Evolutionary conservation across 2,329 filamentous ascomycete genomes (phyloP).

Genomic region (Pestalotiopsis sp.): DNA sequence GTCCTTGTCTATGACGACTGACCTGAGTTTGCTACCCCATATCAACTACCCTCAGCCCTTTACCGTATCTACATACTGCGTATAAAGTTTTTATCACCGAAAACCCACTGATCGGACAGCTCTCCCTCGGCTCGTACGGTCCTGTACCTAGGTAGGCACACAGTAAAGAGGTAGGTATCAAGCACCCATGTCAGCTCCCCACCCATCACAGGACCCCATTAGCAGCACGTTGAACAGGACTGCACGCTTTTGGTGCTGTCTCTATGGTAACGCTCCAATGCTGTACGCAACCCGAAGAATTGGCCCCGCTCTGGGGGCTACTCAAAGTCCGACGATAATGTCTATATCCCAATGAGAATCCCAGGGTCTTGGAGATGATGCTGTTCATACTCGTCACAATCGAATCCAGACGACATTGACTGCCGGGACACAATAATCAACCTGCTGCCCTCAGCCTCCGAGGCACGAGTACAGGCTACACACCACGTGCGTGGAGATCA

Average conservation of each 20-base stretch:
- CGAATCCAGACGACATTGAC: background rate
- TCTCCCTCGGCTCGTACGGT: background rate
- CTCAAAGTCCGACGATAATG: background rate
- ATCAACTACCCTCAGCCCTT: background rate
- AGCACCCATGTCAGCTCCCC: background rate
- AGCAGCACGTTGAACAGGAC: background rate
- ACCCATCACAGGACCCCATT: background rate
- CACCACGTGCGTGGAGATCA: conserved; percentile 1
- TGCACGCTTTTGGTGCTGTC: background rate
- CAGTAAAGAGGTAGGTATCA: background rate
- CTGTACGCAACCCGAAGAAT: background rate
- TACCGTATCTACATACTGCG: background rate
- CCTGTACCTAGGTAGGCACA: background rate
- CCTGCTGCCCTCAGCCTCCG: background rate
- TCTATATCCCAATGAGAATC: background rate
- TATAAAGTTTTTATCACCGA: background rate
- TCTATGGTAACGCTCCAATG: background rate
- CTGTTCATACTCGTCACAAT: background rate
- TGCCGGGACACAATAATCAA: background rate
- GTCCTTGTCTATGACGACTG: background rate
- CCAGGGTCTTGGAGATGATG: background rate
- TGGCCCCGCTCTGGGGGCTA: background rate
- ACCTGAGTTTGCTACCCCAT: background rate
- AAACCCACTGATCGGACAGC: background rate
- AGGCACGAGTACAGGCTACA: background rate